Evolutionary conservation across 192 early-diverging fungal genomes (phyloP).

Genomic region (Mortierella antarctica): DNA sequence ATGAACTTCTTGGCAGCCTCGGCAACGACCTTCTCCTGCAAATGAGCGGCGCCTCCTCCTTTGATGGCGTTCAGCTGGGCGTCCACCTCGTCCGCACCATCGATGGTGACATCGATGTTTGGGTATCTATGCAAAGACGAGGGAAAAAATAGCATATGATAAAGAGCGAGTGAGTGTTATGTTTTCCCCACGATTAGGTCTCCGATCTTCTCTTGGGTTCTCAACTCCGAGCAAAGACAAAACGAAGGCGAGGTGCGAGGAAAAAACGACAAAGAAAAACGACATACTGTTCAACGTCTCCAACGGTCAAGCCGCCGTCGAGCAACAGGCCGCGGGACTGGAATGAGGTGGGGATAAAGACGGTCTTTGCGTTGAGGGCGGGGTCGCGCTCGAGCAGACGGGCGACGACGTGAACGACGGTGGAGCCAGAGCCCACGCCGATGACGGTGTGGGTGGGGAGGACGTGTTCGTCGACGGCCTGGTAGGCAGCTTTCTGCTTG

Average conservation of each 20-base stretch:
- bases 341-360: conserved; percentile 94
- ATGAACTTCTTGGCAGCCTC: conserved; percentile 84
- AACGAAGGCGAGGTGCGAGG: background rate
- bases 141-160: background rate
- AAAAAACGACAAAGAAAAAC: conserved; percentile 17
- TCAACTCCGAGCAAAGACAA: background rate
- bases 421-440: conserved; percentile 89
- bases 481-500: conserved; percentile 88
- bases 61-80: conserved; percentile 91
- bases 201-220: background rate
- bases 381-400: conserved; percentile 75
- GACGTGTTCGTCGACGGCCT: conserved; percentile 91
- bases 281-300: conserved; percentile 78
- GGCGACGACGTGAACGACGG: conserved; percentile 89
- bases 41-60: conserved; percentile 93
- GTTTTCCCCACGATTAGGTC: conserved; percentile 5
- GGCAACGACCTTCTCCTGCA: conserved; percentile 95
- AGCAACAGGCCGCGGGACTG: conserved; percentile 88
- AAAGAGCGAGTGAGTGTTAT: background rate
- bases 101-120: conserved; percentile 88
- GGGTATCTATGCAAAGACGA: conserved; percentile 62
- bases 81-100: conserved; percentile 92
- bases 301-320: conserved; percentile 84
- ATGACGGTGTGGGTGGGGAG: conserved; percentile 73
- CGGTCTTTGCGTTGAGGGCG: conserved; percentile 73